Percentiles rank a stretch among this genome's conserved stretches.
These are phyloP conservation scores for Pseudevernia furfuracea DNA, from an alignment of 495 filamentous ascomycete genomes.

Conservation along the genomic window DNA sequence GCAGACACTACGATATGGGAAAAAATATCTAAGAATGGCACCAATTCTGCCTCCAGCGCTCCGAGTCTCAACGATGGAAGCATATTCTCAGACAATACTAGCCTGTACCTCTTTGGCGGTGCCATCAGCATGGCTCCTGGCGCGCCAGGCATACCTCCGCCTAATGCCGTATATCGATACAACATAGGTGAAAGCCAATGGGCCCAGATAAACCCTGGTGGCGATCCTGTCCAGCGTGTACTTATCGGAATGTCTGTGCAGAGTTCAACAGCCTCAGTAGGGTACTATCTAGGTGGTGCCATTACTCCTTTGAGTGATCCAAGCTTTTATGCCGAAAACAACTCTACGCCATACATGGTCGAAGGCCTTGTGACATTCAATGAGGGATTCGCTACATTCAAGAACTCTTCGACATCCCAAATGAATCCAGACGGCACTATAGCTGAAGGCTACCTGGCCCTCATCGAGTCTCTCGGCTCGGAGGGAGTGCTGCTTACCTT, in stretches of 20 bases:
- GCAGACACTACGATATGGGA: slow-evolving; percentile 16
- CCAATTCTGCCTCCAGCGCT: not conserved
- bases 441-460: slow-evolving; percentile 12
- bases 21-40: slow-evolving; percentile 17
- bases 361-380: slow-evolving; percentile 19
- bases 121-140: slow-evolving; percentile 13
- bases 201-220: slow-evolving; percentile 9
- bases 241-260: slow-evolving; percentile 13
- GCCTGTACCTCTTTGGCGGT: slow-evolving; percentile 21
- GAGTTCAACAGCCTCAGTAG: not conserved
- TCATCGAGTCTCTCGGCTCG: slow-evolving; percentile 16
- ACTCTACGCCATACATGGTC: slow-evolving; percentile 14
- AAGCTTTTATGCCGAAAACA: slow-evolving; percentile 5
- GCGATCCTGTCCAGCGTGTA: slow-evolving; percentile 14
- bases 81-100: slow-evolving; percentile 16
- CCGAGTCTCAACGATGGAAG: slow-evolving; percentile 18
- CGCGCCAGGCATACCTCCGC: slow-evolving; percentile 2
- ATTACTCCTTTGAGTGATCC: slow-evolving; percentile 15
- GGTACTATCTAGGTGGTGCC: slow-evolving; percentile 16
- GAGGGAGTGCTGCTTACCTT: slow-evolving; percentile 16
- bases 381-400: slow-evolving; percentile 5
- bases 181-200: slow-evolving; percentile 6
- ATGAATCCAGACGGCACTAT: slow-evolving; percentile 19
- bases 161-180: slow-evolving; percentile 17
- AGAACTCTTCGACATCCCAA: slow-evolving; percentile 15